These are phyloP conservation scores for Margaritispora aquatica DNA, from an alignment of 495 filamentous ascomycete species.

Conservation along the genomic window DNA sequence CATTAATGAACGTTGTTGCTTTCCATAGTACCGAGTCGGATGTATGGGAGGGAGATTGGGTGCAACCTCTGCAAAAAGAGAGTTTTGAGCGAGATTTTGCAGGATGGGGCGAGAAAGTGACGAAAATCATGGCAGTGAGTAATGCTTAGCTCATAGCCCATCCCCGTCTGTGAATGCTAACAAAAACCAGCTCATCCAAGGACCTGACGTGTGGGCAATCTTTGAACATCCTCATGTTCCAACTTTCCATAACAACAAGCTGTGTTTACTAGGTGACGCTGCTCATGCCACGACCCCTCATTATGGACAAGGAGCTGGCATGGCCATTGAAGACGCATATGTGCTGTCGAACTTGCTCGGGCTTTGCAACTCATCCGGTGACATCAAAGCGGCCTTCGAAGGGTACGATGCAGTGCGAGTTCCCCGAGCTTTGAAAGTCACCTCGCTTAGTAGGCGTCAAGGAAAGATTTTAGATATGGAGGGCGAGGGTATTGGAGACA, in stretches of 20 bases:
- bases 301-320: slow-evolving; percentile 60
- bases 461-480: slow-evolving; percentile 34
- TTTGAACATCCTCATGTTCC: slow-evolving; percentile 51
- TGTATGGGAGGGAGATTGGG: slow-evolving; percentile 44
- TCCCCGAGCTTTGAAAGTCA: slow-evolving; percentile 35
- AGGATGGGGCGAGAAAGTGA: slow-evolving; percentile 44
- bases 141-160: not conserved
- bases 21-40: slow-evolving; percentile 25
- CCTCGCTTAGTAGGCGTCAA: slow-evolving; percentile 30
- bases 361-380: slow-evolving; percentile 29
- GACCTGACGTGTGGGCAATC: slow-evolving; percentile 53
- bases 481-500: slow-evolving; percentile 32
- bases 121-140: slow-evolving; percentile 38
- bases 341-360: slow-evolving; percentile 49
- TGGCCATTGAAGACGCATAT: slow-evolving; percentile 60
- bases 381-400: slow-evolving; percentile 46
- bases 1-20: slow-evolving; percentile 10
- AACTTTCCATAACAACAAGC: slow-evolving; percentile 43
- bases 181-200: slow-evolving; percentile 28
- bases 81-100: slow-evolving; percentile 48
- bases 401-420: slow-evolving; percentile 54
- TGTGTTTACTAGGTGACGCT: slow-evolving; percentile 61
- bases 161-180: slow-evolving; percentile 6
- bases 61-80: slow-evolving; percentile 43
- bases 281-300: slow-evolving; percentile 66